Base-by-base conservation (phyloP, 345 rosid species). In the Salix koriyanagi region DNA sequence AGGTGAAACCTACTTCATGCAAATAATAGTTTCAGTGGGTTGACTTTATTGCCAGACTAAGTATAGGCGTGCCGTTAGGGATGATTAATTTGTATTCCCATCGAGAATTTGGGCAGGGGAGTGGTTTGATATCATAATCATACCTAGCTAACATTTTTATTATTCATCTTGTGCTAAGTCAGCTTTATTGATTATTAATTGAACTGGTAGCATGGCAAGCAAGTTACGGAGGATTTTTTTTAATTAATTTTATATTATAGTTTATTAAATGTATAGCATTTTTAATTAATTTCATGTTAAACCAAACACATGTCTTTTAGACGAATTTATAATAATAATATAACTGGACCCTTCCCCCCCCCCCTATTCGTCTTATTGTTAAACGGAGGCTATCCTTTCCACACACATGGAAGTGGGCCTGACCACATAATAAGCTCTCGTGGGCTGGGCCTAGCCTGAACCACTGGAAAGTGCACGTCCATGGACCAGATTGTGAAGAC, bases 81-180 rank as follows among this genome's bases (percentile, higher is more conserved):
- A 56, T 56, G 62, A n/a, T 36, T 36, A 36, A 36, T 56, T 0
- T n/a, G 62, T 23, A 9, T 10, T 58, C 62, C 62, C 13, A 67
- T n/a, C 2, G 12, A 11, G 32, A 12, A 41, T 39, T 42, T 5
- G 14, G 28, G 50, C 28, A 3, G 13, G 62, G 28, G 62, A 52
- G 77, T 65, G 23, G 77, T 65, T 74, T 46, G 32, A 32, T 21
- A 74, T 74, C 70, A 44, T 21, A 44, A 42, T 64, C 76, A 46
- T 65, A 65, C 12, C 41, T 26, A 23, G 58, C 75, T 4, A 21
- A 23, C 67, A 2, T 42, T 7, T 21, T 18, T 69, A 44, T 68
- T 52, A 4, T 12, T 68, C 15, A 5, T 41, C 11, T 16, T 28
- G 19, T 32, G 60, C 30, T 14, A 5, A 13, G 48, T 42, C 18